phyloP scores from a whole-genome alignment of 2,329 filamentous ascomycete species.

The Elsinoe australis region DNA sequence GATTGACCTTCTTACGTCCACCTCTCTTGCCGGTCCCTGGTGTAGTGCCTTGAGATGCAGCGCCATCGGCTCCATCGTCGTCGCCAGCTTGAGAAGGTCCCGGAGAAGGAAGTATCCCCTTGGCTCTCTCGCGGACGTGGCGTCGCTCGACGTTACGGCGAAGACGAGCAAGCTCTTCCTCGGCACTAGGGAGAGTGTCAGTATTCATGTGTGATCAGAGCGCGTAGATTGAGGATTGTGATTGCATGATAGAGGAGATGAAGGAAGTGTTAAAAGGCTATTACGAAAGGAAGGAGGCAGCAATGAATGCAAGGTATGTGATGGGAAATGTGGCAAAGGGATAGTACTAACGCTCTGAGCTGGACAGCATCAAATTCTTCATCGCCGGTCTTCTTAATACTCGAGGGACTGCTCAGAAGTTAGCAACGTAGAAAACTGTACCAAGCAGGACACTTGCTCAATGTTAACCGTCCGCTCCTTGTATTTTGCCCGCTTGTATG shows the following conservation, averaged over 20 bases:
- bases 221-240: too few relatives aligned
- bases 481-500: slow-evolving; percentile 74
- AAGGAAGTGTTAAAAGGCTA: too few relatives aligned
- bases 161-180: slow-evolving; percentile 71
- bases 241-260: too few relatives aligned
- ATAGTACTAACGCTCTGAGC: slow-evolving; percentile 45
- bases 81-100: slow-evolving; percentile 37
- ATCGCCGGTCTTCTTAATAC: slow-evolving; percentile 58
- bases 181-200: slow-evolving; percentile 44
- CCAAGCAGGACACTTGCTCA: slow-evolving; percentile 49
- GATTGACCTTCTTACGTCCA: slow-evolving; percentile 57
- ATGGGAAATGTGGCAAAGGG: background rate
- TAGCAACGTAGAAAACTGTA: slow-evolving; percentile 20
- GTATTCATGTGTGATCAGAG: slow-evolving; percentile 11
- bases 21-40: slow-evolving; percentile 29
- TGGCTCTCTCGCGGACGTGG: slow-evolving; percentile 83
- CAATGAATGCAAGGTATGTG: too few relatives aligned
- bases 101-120: slow-evolving; percentile 45
- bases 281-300: too few relatives aligned
- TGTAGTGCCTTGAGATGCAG: slow-evolving; percentile 22
- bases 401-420: slow-evolving; percentile 44
- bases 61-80: slow-evolving; percentile 39
- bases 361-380: slow-evolving; percentile 57
- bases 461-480: slow-evolving; percentile 63
- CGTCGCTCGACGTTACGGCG: slow-evolving; percentile 87